Percentiles rank a stretch among this genome's conserved stretches.
Evolutionary conservation across 805 yeast species (phyloP).

Genomic region (Candida ficus): DNA sequence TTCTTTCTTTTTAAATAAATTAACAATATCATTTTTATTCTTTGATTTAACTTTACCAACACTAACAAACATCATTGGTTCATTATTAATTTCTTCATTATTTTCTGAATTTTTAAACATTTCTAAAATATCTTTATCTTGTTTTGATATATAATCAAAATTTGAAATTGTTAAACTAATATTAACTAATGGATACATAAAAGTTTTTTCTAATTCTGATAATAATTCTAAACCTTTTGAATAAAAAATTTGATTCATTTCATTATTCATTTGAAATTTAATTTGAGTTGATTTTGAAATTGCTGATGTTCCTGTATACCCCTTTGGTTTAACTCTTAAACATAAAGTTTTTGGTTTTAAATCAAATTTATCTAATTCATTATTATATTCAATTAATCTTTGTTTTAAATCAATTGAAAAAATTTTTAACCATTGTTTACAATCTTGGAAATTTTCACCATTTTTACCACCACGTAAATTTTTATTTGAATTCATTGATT

Average conservation of each 20-base stretch:
- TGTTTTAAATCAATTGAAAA: constrained; percentile 74
- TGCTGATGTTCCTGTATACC: too few species aligned
- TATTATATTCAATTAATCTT: constrained; percentile 74
- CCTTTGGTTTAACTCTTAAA: constrained; percentile 26
- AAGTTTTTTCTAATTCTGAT: constrained; percentile 32
- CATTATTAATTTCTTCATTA: constrained; percentile 3
- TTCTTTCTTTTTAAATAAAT: background rate
- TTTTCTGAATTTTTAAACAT: constrained; percentile 4
- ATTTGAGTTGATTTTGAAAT: constrained; percentile 29
- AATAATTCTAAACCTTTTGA: constrained; percentile 34
- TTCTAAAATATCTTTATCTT: constrained; percentile 3
- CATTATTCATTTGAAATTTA: background rate
- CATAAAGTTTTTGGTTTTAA: constrained; percentile 44
- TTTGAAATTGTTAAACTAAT: constrained; percentile 49
- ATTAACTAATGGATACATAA: constrained; percentile 44
- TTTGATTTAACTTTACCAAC: background rate
- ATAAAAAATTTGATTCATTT: constrained; percentile 15
- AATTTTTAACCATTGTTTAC: constrained; percentile 68
- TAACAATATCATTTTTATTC: background rate
- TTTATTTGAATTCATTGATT: constrained; percentile 87
- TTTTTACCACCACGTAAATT: constrained; percentile 55
- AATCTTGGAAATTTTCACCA: constrained; percentile 49
- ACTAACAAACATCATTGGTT: constrained; percentile 2
- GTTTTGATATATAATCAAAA: constrained; percentile 34
- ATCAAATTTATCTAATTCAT: constrained; percentile 33